phyloP scores from a whole-genome alignment of 805 yeast species.

The Lachancea cidri region DNA sequence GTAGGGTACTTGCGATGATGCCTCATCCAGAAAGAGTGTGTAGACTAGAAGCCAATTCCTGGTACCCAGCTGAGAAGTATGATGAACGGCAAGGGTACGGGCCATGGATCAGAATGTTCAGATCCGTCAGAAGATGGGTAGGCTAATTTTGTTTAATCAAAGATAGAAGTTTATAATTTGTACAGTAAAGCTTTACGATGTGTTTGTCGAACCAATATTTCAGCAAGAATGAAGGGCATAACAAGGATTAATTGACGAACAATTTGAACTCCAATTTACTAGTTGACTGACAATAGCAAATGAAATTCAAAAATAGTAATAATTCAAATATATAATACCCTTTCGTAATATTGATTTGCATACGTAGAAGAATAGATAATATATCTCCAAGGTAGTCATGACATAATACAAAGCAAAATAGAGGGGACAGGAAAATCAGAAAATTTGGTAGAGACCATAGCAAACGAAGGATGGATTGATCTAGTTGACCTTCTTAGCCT shows the following conservation, averaged over 20 bases:
- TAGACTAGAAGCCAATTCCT: slow-evolving; percentile 84
- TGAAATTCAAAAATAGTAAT: too few relatives aligned
- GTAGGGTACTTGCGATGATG: slow-evolving; percentile 97
- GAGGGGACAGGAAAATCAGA: background rate
- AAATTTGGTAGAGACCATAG: too few relatives aligned
- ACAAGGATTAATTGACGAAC: too few relatives aligned
- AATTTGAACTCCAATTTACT: too few relatives aligned
- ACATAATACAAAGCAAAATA: background rate
- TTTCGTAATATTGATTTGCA: background rate
- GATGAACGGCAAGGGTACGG: slow-evolving; percentile 76
- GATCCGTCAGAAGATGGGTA: slow-evolving; percentile 93
- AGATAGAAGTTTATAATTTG: background rate
- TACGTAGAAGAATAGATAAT: background rate
- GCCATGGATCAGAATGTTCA: slow-evolving; percentile 93
- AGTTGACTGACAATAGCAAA: too few relatives aligned
- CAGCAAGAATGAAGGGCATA: too few relatives aligned
- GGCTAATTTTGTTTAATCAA: slow-evolving; percentile 30
- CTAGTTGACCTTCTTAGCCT: slow-evolving; percentile 29
- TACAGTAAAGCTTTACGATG: background rate
- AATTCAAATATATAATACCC: too few relatives aligned
- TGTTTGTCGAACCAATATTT: too few relatives aligned
- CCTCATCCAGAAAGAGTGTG: slow-evolving; percentile 98
- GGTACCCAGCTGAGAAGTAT: slow-evolving; percentile 65
- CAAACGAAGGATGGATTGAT: background rate
- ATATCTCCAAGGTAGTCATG: background rate